Evolutionary conservation across 140 eudicot species (phyloP), one percentile per base, ranked within the genome.

Genomic region (Cichorium intybus): DNA sequence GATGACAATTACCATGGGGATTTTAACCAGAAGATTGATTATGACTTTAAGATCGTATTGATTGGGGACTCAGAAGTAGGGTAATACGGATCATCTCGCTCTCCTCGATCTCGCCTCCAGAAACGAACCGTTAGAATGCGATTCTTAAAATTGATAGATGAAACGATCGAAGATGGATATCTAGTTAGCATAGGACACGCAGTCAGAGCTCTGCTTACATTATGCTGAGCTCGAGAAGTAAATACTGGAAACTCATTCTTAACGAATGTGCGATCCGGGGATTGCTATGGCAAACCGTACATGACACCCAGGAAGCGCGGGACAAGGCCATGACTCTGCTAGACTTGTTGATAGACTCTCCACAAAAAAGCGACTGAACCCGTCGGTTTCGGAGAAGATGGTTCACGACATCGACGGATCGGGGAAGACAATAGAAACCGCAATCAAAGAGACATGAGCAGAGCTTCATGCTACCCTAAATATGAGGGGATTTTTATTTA

Each of bases 211-310:
- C 67, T 90, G 74, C 77, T 87, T 51, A 62, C 78, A 1, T 43
- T 90, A 55, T 90, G 96, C 34, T 34, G 67, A 87, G 94, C 70
- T 81, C 79, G 16, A 76, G 90, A 59, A 69, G 74, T 68, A 84
- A 82, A 27, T 90, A 80, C 55, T 22, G 97, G 75, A 85, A 77
- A 31, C 94, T 90, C 35, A 87, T 90, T 66, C 88, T 90, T 12
- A 82, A 79, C 16, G 97, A 87, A 81, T 96, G 97, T 58, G 94
- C 90, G 23, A 84, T 90, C 34, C 97, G 95, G 0, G 97, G 97
- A 37, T 77, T 90, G 51, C 55, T 90, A 37, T 59, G 81, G 51
- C 60, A 87, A 50, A 87, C 94, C 24, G 82, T 81, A 15, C 82
- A 84, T 74, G 97, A 96, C 1, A 90, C 94, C 20, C 45, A 72